These are phyloP conservation scores for Termitomyces sp. DNA, from an alignment of 768 basidiomycete genomes.

Conservation along the genomic window DNA sequence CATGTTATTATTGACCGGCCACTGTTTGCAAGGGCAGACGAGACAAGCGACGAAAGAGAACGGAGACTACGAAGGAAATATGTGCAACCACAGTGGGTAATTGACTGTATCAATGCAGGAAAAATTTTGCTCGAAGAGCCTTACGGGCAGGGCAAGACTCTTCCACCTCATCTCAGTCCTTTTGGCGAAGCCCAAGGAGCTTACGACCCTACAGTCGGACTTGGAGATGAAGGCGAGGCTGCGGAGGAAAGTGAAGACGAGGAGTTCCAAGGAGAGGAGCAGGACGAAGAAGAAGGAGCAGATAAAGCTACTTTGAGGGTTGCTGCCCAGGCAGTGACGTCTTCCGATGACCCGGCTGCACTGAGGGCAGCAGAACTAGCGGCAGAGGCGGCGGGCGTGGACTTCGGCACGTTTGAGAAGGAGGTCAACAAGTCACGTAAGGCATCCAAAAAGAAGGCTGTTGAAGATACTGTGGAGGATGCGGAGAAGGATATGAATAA, in stretches of 20 bases:
- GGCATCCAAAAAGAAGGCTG: constrained; percentile 22
- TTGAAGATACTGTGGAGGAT: constrained; percentile 26
- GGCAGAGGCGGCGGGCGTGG: constrained; percentile 84
- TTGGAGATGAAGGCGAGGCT: constrained; percentile 25
- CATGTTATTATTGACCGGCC: constrained; percentile 96
- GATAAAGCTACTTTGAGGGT: constrained; percentile 25
- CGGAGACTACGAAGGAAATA: constrained; percentile 69
- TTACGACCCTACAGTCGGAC: constrained; percentile 55
- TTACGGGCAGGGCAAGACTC: constrained; percentile 77
- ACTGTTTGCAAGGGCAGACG: constrained; percentile 37
- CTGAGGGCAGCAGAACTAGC: constrained; percentile 85
- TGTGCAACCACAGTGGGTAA: constrained; percentile 97
- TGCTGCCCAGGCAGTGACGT: constrained; percentile 23
- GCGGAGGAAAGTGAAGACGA: constrained; percentile 25
- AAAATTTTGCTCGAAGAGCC: constrained; percentile 79
- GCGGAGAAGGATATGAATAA: constrained; percentile 87
- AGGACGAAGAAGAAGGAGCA: constrained; percentile 19
- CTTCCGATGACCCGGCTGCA: constrained; percentile 54
- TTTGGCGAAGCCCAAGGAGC: constrained; percentile 81
- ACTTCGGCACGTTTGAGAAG: constrained; percentile 74
- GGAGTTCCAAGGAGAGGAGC: constrained; percentile 27
- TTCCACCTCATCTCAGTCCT: constrained; percentile 95
- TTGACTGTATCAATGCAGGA: constrained; percentile 89
- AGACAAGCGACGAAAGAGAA: constrained; percentile 54
- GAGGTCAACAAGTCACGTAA: constrained; percentile 59